A percentile compares a stretch with the other conserved stretches of the same genome.
These are phyloP conservation scores for Polysphondylium violaceum DNA, from an alignment of 78 protist genomes.

Conservation along the genomic window DNA sequence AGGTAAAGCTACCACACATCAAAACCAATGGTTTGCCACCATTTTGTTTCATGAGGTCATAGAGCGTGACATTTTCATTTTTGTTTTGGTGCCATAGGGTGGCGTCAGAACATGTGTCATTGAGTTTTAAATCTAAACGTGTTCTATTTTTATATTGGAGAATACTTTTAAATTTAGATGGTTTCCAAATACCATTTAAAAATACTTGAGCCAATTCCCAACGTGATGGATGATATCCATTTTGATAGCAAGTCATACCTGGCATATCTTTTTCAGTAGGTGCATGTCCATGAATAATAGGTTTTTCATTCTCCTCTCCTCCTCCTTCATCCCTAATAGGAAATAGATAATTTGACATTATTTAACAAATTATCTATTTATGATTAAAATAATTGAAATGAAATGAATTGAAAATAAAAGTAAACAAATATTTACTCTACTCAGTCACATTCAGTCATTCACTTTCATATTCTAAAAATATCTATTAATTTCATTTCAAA, in stretches of 20 bases:
- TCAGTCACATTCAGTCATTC: no score
- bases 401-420: no score
- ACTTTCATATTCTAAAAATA: no score
- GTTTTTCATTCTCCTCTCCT: no score
- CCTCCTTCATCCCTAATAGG: no score
- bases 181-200: conserved; percentile 50
- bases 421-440: no score
- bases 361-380: no score
- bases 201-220: conserved; percentile 52
- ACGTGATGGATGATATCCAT: conserved; percentile 46
- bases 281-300: no score
- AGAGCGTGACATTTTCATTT: background rate
- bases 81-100: background rate
- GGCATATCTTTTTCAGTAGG: no score
- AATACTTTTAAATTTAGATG: conserved; percentile 12
- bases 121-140: background rate
- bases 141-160: conserved; percentile 1
- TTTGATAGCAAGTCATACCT: conserved; percentile 14
- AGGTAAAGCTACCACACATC: conserved; percentile 54
- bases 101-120: conserved; percentile 41
- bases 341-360: no score
- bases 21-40: conserved; percentile 17
- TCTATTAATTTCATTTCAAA: no score
- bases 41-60: conserved; percentile 2
- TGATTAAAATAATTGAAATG: no score